Evolutionary conservation across 192 early-diverging fungal species (phyloP).

Genomic region (Linnemannia hyalina): DNA sequence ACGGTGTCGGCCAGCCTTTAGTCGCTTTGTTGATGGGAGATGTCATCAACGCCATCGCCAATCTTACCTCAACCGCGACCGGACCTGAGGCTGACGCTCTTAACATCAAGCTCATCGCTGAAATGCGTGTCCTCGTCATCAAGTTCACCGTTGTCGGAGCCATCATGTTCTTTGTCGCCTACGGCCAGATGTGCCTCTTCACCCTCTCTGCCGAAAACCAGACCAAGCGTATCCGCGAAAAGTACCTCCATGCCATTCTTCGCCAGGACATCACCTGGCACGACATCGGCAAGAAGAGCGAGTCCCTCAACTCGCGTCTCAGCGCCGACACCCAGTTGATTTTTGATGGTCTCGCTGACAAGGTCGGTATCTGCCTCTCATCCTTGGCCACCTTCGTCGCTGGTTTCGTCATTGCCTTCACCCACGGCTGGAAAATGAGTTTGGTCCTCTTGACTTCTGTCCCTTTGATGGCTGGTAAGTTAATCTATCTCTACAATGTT

Average conservation of each 20-base stretch:
- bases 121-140: constrained; percentile 55
- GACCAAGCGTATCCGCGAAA: constrained; percentile 78
- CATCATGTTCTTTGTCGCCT: constrained; percentile 38
- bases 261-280: constrained; percentile 92
- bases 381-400: constrained; percentile 75
- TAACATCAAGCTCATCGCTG: constrained; percentile 52
- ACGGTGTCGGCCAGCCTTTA: constrained; percentile 47
- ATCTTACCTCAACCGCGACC: constrained; percentile 57
- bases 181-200: constrained; percentile 58
- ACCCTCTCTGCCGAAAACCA: constrained; percentile 68
- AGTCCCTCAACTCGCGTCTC: constrained; percentile 89
- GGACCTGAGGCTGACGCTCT: constrained; percentile 58
- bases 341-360: constrained; percentile 92
- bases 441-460: constrained; percentile 84
- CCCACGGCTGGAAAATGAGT: constrained; percentile 84
- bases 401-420: constrained; percentile 84
- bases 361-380: constrained; percentile 80
- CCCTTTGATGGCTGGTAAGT: constrained; percentile 73
- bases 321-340: constrained; percentile 87
- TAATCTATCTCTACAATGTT: too few species aligned
- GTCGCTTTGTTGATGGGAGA: constrained; percentile 61
- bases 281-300: constrained; percentile 78
- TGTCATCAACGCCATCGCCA: constrained; percentile 62
- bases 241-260: constrained; percentile 82
- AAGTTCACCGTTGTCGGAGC: constrained; percentile 44